A percentile compares a stretch with the other conserved stretches of the same genome.
Conservation (phyloP, 768 basidiomycete genomes). For the Ephemerocybe angulata region DNA sequence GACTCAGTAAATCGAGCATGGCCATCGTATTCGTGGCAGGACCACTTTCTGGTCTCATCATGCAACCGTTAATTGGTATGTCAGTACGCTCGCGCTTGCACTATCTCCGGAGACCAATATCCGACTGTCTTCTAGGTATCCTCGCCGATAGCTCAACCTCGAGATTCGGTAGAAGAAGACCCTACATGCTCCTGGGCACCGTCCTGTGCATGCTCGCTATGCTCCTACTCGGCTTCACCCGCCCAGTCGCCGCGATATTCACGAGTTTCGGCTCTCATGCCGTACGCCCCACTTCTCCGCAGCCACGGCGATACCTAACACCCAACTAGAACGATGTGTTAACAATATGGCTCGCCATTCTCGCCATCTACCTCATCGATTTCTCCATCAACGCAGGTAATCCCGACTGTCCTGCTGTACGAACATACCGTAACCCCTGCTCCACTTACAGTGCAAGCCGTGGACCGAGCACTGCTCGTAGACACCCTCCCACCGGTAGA, state of each 20-base stretch:
- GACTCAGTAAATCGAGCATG: slow-evolving; percentile 82
- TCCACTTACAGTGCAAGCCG: slow-evolving; percentile 78
- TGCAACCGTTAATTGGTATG: slow-evolving; percentile 84
- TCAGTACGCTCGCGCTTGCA: neutral
- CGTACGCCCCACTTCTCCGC: slow-evolving; percentile 18
- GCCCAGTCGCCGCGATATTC: slow-evolving; percentile 56
- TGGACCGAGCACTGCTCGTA: slow-evolving; percentile 87
- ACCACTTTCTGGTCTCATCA: slow-evolving; percentile 82
- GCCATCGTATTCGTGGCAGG: slow-evolving; percentile 91
- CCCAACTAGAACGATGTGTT: slow-evolving; percentile 44
- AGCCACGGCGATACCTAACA: neutral
- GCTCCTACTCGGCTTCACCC: slow-evolving; percentile 80
- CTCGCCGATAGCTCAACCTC: slow-evolving; percentile 84
- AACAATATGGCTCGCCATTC: slow-evolving; percentile 75
- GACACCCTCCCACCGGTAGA: slow-evolving; percentile 71
- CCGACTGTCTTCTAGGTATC: too few species aligned
- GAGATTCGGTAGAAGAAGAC: slow-evolving; percentile 78
- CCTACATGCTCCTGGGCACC: slow-evolving; percentile 78
- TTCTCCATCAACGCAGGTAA: slow-evolving; percentile 53
- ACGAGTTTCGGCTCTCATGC: slow-evolving; percentile 28
- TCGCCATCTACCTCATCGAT: slow-evolving; percentile 50
- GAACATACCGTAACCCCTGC: slow-evolving; percentile 3
- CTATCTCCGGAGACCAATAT: slow-evolving; percentile 23
- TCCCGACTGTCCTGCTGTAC: neutral
- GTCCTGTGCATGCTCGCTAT: slow-evolving; percentile 64